Conservation (phyloP, 129 eudicot genomes). For the Arctium lappa region DNA sequence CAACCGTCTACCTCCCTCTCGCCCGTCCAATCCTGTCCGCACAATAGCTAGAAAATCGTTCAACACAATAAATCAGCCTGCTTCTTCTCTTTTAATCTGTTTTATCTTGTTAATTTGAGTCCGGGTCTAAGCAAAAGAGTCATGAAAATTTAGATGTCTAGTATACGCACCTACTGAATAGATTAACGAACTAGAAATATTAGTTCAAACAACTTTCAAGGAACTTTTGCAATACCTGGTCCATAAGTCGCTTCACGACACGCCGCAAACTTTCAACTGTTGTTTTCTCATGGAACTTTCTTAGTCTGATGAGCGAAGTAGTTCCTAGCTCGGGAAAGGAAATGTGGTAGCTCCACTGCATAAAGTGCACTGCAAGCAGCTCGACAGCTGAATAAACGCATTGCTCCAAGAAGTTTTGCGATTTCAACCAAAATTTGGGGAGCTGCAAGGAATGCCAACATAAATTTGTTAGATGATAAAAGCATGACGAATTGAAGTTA, state of each 20-base stretch:
- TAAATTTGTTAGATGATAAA: background rate
- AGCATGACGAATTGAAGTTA: background rate
- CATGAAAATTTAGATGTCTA: too few relatives aligned
- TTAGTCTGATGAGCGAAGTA: slow-evolving; percentile 59
- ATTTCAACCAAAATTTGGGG: slow-evolving; percentile 82
- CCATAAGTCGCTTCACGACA: slow-evolving; percentile 70
- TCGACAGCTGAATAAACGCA: slow-evolving; percentile 65
- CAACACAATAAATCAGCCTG: too few relatives aligned
- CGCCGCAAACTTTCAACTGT: slow-evolving; percentile 59
- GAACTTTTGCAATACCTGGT: slow-evolving; percentile 52
- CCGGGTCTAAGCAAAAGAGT: too few relatives aligned
- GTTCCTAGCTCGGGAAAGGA: slow-evolving; percentile 91
- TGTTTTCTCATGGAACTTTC: slow-evolving; percentile 54
- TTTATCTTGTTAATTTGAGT: too few relatives aligned
- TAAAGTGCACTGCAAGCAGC: slow-evolving; percentile 64
- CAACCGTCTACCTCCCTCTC: too few relatives aligned
- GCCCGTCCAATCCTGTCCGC: too few relatives aligned
- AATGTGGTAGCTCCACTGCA: slow-evolving; percentile 92
- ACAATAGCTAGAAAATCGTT: too few relatives aligned
- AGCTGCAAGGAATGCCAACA: slow-evolving; percentile 44
- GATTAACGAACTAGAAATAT: too few relatives aligned
- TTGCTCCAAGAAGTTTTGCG: slow-evolving; percentile 64
- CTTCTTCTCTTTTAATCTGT: too few relatives aligned
- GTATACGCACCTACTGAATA: too few relatives aligned
- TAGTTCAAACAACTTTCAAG: background rate